Conservation (phyloP, 75 land plant genomes). For the Cunninghamia lanceolata region DNA sequence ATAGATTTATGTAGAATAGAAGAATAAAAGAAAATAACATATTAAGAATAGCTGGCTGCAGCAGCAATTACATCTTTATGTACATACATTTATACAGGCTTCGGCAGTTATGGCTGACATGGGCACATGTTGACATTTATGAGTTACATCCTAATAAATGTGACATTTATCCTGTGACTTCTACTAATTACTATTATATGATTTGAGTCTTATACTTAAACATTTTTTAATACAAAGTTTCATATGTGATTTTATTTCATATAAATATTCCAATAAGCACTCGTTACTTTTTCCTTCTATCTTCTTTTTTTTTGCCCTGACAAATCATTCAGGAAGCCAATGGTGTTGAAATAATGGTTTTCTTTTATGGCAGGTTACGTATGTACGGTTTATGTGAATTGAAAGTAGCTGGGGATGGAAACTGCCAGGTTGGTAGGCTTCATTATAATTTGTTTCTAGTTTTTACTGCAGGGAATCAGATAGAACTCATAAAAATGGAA, state of each 20-base stretch:
- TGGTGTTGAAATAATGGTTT: background rate
- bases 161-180: background rate
- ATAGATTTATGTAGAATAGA: background rate
- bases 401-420: conserved; percentile 86
- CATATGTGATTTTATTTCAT: background rate
- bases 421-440: conserved; percentile 72
- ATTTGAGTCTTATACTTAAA: background rate
- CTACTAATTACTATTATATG: background rate
- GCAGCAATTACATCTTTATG: background rate
- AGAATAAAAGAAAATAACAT: background rate
- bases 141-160: background rate
- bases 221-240: background rate
- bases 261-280: background rate
- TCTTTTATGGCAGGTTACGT: conserved; percentile 35
- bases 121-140: background rate
- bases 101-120: background rate
- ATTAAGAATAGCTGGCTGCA: background rate
- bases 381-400: conserved; percentile 76
- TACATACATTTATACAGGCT: background rate
- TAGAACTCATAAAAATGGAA: background rate
- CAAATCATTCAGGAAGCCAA: no score
- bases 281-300: background rate
- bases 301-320: background rate
- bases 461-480: background rate
- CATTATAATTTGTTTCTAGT: background rate